Evolutionary conservation across 2,329 filamentous ascomycete genomes (phyloP), one percentile per base, ranked within the genome.

Genomic region (Chalaropsis ovoidea): DNA sequence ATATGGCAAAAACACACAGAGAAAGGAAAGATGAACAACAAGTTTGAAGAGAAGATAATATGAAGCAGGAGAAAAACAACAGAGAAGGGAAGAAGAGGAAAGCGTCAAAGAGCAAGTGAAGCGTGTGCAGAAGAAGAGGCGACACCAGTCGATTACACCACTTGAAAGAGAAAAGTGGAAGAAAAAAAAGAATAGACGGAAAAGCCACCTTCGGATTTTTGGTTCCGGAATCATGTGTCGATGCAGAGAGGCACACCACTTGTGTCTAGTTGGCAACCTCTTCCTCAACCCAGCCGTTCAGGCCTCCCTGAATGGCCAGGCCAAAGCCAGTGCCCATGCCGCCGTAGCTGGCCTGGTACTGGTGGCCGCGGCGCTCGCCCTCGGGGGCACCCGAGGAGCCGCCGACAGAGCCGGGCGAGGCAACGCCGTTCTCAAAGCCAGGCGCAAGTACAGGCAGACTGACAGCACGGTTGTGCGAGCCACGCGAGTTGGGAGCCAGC

Each of bases 391-490:
- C 64, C 8, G 62, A 63, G 15, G 63, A 54, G 31, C 61, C 60
- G 19, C 75, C 77, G 42, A 75, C 75, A 68, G 75, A 76, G 17
- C 78, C 79, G 19, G 77, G 76, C 70, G 77, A 78, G 49, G 79
- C 78, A 68, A 76, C 80, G 54, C 82, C 81, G 64, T 85, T 85
- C 74, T 86, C 82, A 65, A 85, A 83, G 17, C 82, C 82, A 19
- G 84, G 83, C 0, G 83, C 84, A 64, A 88, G 80, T 4, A 82
- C 84, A 1, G 94, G 94, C 72, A 99, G 79, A 74, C 91, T 96
- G 67, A 96, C 90, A 42, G 94, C 91, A 45, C 94, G 87, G 72
- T 85, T 93, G 75, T 87, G 84, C 69, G 83, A 82, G 7, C 81
- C 78, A 42, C 84, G 80, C 15, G 77, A 74, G 65, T 83, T 86